Evolutionary conservation across 2,329 filamentous ascomycete species (phyloP).

Genomic region (Penicillium expansum): DNA sequence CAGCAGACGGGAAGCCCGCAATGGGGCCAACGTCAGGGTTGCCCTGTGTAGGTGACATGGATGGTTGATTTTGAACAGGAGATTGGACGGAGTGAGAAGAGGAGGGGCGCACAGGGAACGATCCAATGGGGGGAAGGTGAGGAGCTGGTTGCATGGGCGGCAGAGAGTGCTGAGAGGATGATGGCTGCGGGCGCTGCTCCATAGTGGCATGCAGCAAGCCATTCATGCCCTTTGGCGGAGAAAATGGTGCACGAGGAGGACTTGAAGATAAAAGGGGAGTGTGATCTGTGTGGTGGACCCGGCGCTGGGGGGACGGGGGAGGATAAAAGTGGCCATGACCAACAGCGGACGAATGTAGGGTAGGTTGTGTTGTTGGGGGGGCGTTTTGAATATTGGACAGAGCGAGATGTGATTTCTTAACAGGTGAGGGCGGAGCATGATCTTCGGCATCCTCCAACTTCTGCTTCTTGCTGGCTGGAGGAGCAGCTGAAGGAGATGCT

Average conservation of each 20-base stretch:
- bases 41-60: slow-evolving; percentile 51
- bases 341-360: slow-evolving; percentile 10
- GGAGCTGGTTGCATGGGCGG: slow-evolving; percentile 29
- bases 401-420: slow-evolving; percentile 24
- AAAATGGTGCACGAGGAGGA: slow-evolving; percentile 32
- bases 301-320: slow-evolving; percentile 33
- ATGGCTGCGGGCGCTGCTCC: slow-evolving; percentile 24
- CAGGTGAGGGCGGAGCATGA: slow-evolving; percentile 22
- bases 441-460: slow-evolving; percentile 18
- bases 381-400: slow-evolving; percentile 22
- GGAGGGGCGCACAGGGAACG: slow-evolving; percentile 41
- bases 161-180: slow-evolving; percentile 19
- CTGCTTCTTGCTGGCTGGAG: slow-evolving; percentile 20
- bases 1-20: slow-evolving; percentile 42
- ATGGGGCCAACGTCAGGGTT: slow-evolving; percentile 49
- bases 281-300: slow-evolving; percentile 23
- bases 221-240: slow-evolving; percentile 33
- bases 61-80: slow-evolving; percentile 44
- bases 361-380: slow-evolving; percentile 20
- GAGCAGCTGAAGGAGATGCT: slow-evolving; percentile 43
- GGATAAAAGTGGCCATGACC: slow-evolving; percentile 17
- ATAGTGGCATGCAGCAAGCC: slow-evolving; percentile 26
- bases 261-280: slow-evolving; percentile 23
- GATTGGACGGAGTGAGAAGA: slow-evolving; percentile 42
- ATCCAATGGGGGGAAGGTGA: slow-evolving; percentile 31